Conservation (phyloP, 2,329 filamentous ascomycete species). For the Grosmannia clavigera region DNA sequence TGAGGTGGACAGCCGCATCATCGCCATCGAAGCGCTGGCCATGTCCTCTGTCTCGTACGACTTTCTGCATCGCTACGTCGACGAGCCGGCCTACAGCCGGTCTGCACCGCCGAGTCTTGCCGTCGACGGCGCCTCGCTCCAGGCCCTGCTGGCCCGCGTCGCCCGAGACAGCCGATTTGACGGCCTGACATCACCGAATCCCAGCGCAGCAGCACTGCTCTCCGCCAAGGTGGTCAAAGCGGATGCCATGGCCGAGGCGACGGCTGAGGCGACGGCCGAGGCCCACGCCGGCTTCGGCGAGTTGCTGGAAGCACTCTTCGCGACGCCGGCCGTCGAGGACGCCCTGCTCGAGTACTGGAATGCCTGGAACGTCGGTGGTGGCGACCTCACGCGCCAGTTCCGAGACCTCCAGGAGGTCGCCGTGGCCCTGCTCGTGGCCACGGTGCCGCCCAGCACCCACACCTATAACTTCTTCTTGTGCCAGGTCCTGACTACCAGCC, state of each 20-base stretch:
- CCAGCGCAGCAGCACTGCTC: neutral
- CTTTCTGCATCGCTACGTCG: slow-evolving; percentile 54
- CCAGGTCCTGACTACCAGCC: slow-evolving; percentile 72
- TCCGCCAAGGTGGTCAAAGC: neutral
- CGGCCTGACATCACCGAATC: slow-evolving; percentile 24
- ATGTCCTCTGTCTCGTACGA: slow-evolving; percentile 49
- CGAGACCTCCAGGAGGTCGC: slow-evolving; percentile 54
- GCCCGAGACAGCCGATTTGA: slow-evolving; percentile 58
- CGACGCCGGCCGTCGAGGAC: slow-evolving; percentile 46
- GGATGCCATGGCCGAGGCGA: neutral
- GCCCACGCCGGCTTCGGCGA: slow-evolving; percentile 57
- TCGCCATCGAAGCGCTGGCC: slow-evolving; percentile 79
- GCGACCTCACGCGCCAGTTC: slow-evolving; percentile 61
- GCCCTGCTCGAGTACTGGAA: slow-evolving; percentile 83
- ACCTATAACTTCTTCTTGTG: slow-evolving; percentile 75
- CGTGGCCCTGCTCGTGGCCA: slow-evolving; percentile 49
- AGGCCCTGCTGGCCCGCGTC: slow-evolving; percentile 61
- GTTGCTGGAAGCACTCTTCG: slow-evolving; percentile 10
- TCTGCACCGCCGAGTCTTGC: slow-evolving; percentile 38
- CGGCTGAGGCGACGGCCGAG: slow-evolving; percentile 31
- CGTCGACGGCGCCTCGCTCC: slow-evolving; percentile 40
- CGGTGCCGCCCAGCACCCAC: slow-evolving; percentile 42
- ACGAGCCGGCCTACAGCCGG: slow-evolving; percentile 58
- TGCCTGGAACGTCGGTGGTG: slow-evolving; percentile 52
- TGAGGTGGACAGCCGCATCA: slow-evolving; percentile 71